A percentile compares a stretch with the other conserved stretches of the same genome.
Evolutionary conservation across 148 eudicot species (phyloP).

Genomic region (Rhododendron mucronatum): DNA sequence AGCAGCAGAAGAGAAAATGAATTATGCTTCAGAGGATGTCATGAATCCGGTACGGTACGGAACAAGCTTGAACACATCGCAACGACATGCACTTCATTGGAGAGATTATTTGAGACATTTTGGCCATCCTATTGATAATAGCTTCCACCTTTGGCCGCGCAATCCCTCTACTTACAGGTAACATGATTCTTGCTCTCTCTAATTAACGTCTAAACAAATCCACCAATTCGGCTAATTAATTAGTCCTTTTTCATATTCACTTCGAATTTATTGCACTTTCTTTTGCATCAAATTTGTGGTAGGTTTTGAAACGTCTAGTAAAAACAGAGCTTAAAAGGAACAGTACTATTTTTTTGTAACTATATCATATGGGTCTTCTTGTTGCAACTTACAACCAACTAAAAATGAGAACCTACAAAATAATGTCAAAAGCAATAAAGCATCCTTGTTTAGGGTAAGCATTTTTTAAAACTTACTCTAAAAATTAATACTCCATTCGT

Average conservation of each 20-base stretch:
- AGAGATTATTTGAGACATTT: conserved; percentile 25
- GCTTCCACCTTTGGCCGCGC: conserved; percentile 19
- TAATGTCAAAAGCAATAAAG: too few species aligned
- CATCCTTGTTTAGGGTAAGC: too few species aligned
- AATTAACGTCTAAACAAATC: not conserved
- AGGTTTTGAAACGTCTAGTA: not conserved
- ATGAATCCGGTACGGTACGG: conserved; percentile 18
- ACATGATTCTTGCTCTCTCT: not conserved
- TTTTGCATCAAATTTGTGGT: not conserved
- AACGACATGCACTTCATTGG: conserved; percentile 23
- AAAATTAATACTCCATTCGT: too few species aligned
- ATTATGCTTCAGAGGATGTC: conserved; percentile 21
- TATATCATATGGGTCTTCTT: not conserved
- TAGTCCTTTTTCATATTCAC: not conserved
- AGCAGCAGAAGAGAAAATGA: conserved; percentile 18
- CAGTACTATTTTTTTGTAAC: not conserved
- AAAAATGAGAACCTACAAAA: too few species aligned
- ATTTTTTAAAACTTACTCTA: too few species aligned
- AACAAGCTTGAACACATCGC: conserved; percentile 22
- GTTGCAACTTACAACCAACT: not conserved
- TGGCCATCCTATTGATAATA: conserved; percentile 13
- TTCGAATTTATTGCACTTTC: not conserved
- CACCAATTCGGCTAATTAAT: too few species aligned
- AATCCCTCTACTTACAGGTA: conserved; percentile 26
- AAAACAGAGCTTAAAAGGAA: not conserved